Evolutionary conservation across 306 rosid species (phyloP), one percentile per base, ranked within the genome.

Genomic region (Alnus glutinosa): DNA sequence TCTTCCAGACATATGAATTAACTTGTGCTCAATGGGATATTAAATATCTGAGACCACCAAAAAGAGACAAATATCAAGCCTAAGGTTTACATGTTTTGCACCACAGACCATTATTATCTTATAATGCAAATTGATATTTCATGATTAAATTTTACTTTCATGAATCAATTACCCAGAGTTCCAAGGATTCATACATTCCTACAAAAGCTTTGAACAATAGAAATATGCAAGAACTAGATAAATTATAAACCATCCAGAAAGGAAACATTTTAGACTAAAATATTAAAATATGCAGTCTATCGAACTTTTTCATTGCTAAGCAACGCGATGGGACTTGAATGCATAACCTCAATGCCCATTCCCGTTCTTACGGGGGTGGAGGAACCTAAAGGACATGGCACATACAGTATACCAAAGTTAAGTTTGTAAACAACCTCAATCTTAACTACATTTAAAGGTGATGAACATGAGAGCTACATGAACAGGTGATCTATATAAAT

Each of bases 221-320:
- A 69, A 37, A 55, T 18, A 59, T 67, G 75, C 77, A 76, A 72
- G 37, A 80, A 82, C 37, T 78, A 62, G 50, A 58, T 19, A 14
- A 80, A 69, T 67, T 34, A 50, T 42, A 55, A 81, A 68, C 42
- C 57, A 61, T 55, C 55, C 44, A 28, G 71, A 67, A 47, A 68
- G 55, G 32, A 74, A 57, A 68, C 70, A 70, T 39, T 70, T 19
- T 32, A 62, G 32, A 66, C 46, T 70, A 50, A 44, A 6, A 76
- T 28, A 19, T 3, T 52, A 13, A 15, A 1, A 11, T 8, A 52
- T 52, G 57, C 57, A 15, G 57, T 13, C 18, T 52, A 52, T 19
- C 0, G 1, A 52, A 42, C n/a, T 13, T 52, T 52, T 52, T 52
- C 6, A 52, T 23, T 58, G 64, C 4, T 58, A 58, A 23, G 30